phyloP scores from a whole-genome alignment of 1,284 basidiomycete species.

The Meira nashicola region DNA sequence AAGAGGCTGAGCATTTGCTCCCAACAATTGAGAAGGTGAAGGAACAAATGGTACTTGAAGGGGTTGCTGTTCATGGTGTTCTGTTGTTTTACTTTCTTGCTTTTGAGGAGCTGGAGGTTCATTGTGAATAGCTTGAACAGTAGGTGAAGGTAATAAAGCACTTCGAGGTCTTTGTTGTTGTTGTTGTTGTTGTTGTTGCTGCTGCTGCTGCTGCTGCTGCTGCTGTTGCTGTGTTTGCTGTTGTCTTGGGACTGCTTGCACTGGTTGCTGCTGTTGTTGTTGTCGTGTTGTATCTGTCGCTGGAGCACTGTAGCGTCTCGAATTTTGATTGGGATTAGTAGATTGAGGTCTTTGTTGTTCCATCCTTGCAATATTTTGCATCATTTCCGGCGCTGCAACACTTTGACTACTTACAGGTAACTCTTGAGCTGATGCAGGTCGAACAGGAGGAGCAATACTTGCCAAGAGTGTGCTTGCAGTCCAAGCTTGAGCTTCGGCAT shows the following conservation, averaged over 20 bases:
- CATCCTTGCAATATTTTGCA: background rate
- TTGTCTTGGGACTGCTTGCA: background rate
- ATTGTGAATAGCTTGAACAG: background rate
- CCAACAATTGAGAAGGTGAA: slow-evolving; percentile 2
- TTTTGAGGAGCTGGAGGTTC: background rate
- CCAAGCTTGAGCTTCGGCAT: slow-evolving; percentile 2
- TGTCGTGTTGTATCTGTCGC: background rate
- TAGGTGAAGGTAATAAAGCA: background rate
- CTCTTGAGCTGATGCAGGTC: slow-evolving; percentile 4
- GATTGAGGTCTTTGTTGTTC: background rate
- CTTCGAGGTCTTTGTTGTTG: slow-evolving; percentile 9
- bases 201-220: slow-evolving; percentile 11
- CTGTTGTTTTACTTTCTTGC: background rate
- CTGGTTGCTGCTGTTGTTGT: background rate
- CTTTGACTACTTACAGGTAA: background rate
- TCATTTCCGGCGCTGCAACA: background rate
- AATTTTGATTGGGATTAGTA: background rate
- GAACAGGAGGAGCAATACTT: background rate
- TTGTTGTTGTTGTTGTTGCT: slow-evolving; percentile 1
- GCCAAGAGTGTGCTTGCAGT: background rate
- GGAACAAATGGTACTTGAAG: background rate
- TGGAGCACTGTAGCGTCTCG: background rate
- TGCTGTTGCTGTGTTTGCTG: background rate
- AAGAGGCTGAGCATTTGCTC: background rate
- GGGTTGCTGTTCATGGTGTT: background rate